phyloP scores from a whole-genome alignment of 1,139 yeast genomes.

The Kodamaea ohmeri region DNA sequence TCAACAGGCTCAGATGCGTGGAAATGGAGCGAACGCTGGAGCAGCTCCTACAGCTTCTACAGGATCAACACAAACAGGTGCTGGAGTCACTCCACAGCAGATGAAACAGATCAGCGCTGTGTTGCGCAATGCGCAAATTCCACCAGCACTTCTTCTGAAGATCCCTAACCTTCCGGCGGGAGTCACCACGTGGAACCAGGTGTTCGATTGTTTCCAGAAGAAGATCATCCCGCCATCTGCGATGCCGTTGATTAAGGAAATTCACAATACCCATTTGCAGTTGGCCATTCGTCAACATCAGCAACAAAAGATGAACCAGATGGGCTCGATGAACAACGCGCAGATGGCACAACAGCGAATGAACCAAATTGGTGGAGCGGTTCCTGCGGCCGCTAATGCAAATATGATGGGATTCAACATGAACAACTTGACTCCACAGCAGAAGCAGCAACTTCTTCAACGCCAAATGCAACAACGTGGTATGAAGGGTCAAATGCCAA shows the following conservation, averaged over 20 bases:
- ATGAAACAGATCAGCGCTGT: slow-evolving; percentile 37
- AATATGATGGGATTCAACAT: slow-evolving; percentile 14
- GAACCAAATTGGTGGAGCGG: slow-evolving; percentile 11
- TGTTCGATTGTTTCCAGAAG: slow-evolving; percentile 65
- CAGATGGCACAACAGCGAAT: slow-evolving; percentile 8
- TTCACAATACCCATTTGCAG: slow-evolving; percentile 57
- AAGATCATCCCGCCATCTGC: slow-evolving; percentile 55
- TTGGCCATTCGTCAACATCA: slow-evolving; percentile 37
- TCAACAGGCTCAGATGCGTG: slow-evolving; percentile 17
- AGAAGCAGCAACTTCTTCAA: slow-evolving; percentile 35
- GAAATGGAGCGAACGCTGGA: slow-evolving; percentile 1
- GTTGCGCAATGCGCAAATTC: slow-evolving; percentile 61
- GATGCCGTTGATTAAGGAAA: slow-evolving; percentile 56
- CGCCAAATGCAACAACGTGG: slow-evolving; percentile 32
- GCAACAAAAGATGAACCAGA: slow-evolving; percentile 22
- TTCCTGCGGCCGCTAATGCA: not conserved
- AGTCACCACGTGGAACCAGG: slow-evolving; percentile 79
- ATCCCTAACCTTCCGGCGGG: slow-evolving; percentile 83
- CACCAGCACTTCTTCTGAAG: slow-evolving; percentile 64
- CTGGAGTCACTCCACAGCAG: slow-evolving; percentile 18
- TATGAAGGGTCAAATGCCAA: slow-evolving; percentile 2
- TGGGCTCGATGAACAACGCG: slow-evolving; percentile 10
- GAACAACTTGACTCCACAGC: slow-evolving; percentile 33
- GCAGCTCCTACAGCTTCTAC: not conserved
- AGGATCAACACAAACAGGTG: slow-evolving; percentile 1